Base-by-base conservation (phyloP, 2,329 filamentous ascomycete genomes). In the Fusarium xylarioides region DNA sequence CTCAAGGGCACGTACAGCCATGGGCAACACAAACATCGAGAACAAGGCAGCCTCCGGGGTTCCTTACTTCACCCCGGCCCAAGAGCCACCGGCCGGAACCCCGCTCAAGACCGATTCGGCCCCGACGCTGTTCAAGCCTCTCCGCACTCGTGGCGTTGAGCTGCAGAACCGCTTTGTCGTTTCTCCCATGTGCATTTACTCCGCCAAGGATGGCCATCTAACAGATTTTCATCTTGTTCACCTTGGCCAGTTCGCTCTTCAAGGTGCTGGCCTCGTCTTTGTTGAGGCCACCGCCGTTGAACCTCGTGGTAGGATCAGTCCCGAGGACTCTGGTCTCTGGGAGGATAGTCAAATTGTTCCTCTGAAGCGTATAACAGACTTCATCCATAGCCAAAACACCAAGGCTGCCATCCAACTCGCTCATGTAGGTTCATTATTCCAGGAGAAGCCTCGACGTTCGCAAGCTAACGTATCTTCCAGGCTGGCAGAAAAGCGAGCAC, bases 211-310 rank as follows among this genome's bases (percentile, higher is more conserved):
- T 70, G 88, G 95, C 43, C 92, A 95, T 81, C 85, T 92, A 72
- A 95, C 92, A 4, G 88, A 92, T 79, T 97, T 91, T 88, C 94
- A 97, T 81, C 85, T 95, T 55, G 91, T 94, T 21, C 95, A 97
- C 78, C 86, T 95, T 32, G 93, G 94, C 63, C 91, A 93, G 68
- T 95, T 95, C 75, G 88, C 93, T 28, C 86, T 92, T 66, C 90
- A 92, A 63, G 95, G 95, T 18, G 91, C 93, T 0, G 92, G 90
- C 4, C 85, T 97, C 23, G 85, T 92, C 54, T 89, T 95, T 67
- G 86, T 95, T 64, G 95, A 97, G 83, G 94, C 95, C 32, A 95
- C 93, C 2, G 86, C 91, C 37, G 92, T 97, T 1, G 85, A 89
- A 15, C 83, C 93, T 11, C 90, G 95, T 74, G 95, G 95, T 34